These are phyloP conservation scores for Teunomyces barrocoloradensis DNA, from an alignment of 805 yeast species.

Conservation along the genomic window DNA sequence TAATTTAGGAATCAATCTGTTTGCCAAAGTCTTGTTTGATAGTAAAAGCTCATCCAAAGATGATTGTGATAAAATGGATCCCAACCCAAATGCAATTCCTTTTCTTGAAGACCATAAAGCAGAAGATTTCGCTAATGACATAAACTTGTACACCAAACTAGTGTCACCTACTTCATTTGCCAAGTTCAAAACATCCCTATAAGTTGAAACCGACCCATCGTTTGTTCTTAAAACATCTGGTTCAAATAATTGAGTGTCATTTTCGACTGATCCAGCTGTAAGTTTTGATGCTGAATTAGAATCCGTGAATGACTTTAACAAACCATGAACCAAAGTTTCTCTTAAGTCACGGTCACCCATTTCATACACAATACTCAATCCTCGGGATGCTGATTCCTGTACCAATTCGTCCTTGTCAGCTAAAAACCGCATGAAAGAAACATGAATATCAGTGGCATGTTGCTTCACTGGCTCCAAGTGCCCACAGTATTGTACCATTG, in stretches of 20 bases:
- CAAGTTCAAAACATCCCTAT: conserved; percentile 79
- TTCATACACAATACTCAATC: conserved; percentile 78
- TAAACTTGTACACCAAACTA: conserved; percentile 85
- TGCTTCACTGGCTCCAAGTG: conserved; percentile 37
- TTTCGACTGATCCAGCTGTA: conserved; percentile 66
- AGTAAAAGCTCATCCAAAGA: conserved; percentile 62
- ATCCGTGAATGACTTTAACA: conserved; percentile 77
- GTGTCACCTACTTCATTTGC: conserved; percentile 98
- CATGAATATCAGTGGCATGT: conserved; percentile 61
- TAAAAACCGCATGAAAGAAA: conserved; percentile 71
- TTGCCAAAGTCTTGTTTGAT: conserved; percentile 53
- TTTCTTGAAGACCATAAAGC: conserved; percentile 89
- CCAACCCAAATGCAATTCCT: conserved; percentile 92
- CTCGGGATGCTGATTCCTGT: conserved; percentile 93
- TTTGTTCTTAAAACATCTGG: conserved; percentile 76
- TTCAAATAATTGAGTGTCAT: conserved; percentile 82
- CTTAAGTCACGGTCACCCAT: conserved; percentile 64
- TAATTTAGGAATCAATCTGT: conserved; percentile 72
- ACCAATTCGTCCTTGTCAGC: conserved; percentile 80
- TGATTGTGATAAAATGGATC: conserved; percentile 77
- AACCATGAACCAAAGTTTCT: conserved; percentile 68
- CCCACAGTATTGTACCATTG: conserved; percentile 73
- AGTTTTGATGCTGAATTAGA: conserved; percentile 47
- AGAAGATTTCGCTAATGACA: conserved; percentile 86
- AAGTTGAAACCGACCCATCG: conserved; percentile 86